phyloP scores from a whole-genome alignment of 768 basidiomycete species.

The Pleurotus tuber-regium region DNA sequence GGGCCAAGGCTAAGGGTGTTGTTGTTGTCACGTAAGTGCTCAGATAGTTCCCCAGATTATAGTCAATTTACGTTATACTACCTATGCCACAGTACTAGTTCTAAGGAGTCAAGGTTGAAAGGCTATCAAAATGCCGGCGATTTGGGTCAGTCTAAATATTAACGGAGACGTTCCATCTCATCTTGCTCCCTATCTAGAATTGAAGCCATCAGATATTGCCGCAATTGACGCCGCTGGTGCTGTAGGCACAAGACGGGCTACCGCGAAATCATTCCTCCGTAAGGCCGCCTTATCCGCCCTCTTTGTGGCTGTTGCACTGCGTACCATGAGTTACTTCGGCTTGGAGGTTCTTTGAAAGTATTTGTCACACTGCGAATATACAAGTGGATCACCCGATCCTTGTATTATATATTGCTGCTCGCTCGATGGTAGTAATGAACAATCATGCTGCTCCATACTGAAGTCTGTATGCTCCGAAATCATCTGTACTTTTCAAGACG shows the following conservation, averaged over 20 bases:
- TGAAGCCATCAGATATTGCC: slow-evolving; percentile 50
- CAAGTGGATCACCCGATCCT: no score
- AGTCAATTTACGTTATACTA: no score
- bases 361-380: no score
- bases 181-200: slow-evolving; percentile 29
- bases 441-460: no score
- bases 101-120: slow-evolving; percentile 61
- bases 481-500: no score
- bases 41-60: background rate
- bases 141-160: slow-evolving; percentile 37
- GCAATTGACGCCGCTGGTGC: slow-evolving; percentile 59
- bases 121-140: slow-evolving; percentile 71
- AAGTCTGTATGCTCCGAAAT: no score
- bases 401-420: no score
- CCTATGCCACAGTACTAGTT: slow-evolving; percentile 53
- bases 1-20: slow-evolving; percentile 68
- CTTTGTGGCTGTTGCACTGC: slow-evolving; percentile 18
- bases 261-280: slow-evolving; percentile 9
- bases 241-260: slow-evolving; percentile 24
- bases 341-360: background rate
- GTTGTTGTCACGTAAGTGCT: slow-evolving; percentile 56
- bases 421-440: no score
- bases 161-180: background rate
- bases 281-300: slow-evolving; percentile 19
- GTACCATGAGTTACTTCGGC: background rate